phyloP scores from a whole-genome alignment of 495 filamentous ascomycete species.

The Talaromyces ruber region DNA sequence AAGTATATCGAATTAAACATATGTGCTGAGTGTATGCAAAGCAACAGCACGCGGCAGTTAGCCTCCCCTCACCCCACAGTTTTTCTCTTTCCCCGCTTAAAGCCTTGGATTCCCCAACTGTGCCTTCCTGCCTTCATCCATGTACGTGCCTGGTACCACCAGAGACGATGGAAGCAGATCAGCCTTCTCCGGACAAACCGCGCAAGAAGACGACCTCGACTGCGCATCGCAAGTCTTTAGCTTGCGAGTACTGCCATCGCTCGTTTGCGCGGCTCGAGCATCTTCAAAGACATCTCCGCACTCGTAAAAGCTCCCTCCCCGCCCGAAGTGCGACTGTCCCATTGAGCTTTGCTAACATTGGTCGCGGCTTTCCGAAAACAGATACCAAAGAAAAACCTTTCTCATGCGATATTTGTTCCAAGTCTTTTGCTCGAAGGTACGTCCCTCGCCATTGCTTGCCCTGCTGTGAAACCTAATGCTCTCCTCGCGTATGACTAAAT shows the following conservation, averaged over 20 bases:
- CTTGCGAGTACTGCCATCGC: constrained; percentile 41
- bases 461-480: background rate
- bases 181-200: constrained; percentile 26
- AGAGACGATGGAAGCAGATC: constrained; percentile 36
- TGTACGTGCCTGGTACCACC: background rate
- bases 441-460: background rate
- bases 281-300: constrained; percentile 47
- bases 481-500: background rate
- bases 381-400: constrained; percentile 50
- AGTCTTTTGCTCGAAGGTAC: constrained; percentile 44
- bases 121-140: background rate
- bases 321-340: background rate
- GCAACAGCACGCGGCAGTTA: too few relatives aligned
- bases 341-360: constrained; percentile 12
- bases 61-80: background rate
- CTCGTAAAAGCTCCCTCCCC: constrained; percentile 32
- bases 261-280: constrained; percentile 44
- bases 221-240: constrained; percentile 35
- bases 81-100: background rate
- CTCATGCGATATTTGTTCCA: constrained; percentile 42
- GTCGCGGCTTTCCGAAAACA: constrained; percentile 16
- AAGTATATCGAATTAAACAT: too few relatives aligned
- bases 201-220: constrained; percentile 33
- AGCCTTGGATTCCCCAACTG: background rate
- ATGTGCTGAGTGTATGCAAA: too few relatives aligned